phyloP scores from a whole-genome alignment of 352 stramenopile species.

The Phytophthora pseudosyringae region DNA sequence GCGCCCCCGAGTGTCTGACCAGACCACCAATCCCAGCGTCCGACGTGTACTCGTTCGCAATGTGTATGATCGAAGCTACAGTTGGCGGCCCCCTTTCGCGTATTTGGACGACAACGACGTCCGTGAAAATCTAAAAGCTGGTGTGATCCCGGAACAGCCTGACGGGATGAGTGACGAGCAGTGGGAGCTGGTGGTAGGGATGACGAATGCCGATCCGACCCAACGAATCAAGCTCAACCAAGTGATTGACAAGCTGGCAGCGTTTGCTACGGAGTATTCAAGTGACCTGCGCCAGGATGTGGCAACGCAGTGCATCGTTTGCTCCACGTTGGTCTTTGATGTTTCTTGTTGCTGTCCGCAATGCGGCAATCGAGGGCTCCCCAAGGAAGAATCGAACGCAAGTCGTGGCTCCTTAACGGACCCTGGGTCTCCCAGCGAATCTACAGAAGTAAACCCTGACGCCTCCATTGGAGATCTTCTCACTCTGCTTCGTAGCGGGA shows the following conservation, averaged over 20 bases:
- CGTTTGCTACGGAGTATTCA: neutral
- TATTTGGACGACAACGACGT: conserved; percentile 2
- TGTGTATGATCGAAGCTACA: conserved; percentile 14
- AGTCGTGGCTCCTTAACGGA: neutral
- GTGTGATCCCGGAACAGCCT: conserved; percentile 3
- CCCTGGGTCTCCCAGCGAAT: neutral
- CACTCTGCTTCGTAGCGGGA: neutral
- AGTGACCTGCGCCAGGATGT: neutral
- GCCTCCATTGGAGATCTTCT: conserved; percentile 9
- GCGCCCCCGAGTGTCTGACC: conserved; percentile 9
- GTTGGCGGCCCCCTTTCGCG: conserved; percentile 5
- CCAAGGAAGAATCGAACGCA: neutral
- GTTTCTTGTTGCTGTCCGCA: neutral
- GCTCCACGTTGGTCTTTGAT: neutral
- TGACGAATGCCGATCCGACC: conserved; percentile 1
- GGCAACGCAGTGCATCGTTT: neutral
- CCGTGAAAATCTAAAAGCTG: conserved; percentile 2
- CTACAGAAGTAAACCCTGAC: neutral
- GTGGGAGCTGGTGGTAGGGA: conserved; percentile 2
- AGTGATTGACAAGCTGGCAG: neutral
- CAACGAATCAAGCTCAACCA: neutral
- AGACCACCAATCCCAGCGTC: neutral
- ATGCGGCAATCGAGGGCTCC: neutral
- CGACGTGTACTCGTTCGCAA: conserved; percentile 11
- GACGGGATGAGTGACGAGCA: neutral